Base-by-base conservation (phyloP, 2,329 filamentous ascomycete species). In the Aschersonia sp. region DNA sequence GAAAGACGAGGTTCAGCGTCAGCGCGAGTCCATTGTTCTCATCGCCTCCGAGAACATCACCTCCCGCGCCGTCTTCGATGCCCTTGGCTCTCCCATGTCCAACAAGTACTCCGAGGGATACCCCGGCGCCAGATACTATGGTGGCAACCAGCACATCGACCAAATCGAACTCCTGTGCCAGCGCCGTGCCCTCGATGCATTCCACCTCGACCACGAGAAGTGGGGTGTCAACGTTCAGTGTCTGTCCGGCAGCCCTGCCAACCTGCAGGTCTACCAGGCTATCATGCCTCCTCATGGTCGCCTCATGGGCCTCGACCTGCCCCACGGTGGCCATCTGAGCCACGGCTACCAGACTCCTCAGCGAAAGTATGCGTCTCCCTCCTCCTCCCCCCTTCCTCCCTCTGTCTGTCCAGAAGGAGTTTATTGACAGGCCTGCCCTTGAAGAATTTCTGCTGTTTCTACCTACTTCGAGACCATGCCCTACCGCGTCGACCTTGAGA, bases 101-200 rank as follows among this genome's bases (percentile, higher is more conserved):
- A 95, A 98, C 80, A 98, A 98, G 76, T 98, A 98, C 79, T 96
- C 88, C 14, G 92, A 98, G 76, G 92, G 92, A 56, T 95, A 95
- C 69, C 92, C 92, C 57, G 92, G 92, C 65, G 92, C 92, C 60
- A 84, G 92, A 69, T 98, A 98, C 79, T 98, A 98, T 63, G 92
- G 92, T 64, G 92, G 92, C 63, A 98, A 98, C 75, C 85, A 98
- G 77, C 87, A 92, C 78, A 98, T 98, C 57, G 92, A 98, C 68
- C 77, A 87, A 69, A 88, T 96, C 61, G 92, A 98, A 78, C 78
- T 85, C 56, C 84, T 92, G 52, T 98, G 92, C 79, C 92, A 98
- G 75, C 77, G 81, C 67, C 85, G 92, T 70, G 92, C 92, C 55
- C 83, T 98, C 54, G 78, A 87, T 70, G 84, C 89, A 50, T 98